Evolutionary conservation across 805 yeast genomes (phyloP).

Genomic region (Metschnikowia reukaufii): DNA sequence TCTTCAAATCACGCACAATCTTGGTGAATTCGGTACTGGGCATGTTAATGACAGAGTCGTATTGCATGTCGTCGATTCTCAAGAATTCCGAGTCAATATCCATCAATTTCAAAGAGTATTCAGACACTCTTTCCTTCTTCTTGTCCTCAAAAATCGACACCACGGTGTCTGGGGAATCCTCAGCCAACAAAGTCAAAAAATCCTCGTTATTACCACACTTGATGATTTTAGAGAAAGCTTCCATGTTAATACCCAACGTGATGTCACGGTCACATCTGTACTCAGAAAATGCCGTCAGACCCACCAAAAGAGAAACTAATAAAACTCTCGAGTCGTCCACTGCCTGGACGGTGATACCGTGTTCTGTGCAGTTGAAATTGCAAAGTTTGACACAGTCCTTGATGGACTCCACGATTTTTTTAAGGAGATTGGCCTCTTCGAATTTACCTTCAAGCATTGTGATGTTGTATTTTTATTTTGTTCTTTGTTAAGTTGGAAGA

Average conservation of each 20-base stretch:
- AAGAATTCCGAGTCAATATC: constrained; percentile 94
- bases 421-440: constrained; percentile 86
- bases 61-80: constrained; percentile 90
- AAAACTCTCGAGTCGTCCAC: constrained; percentile 96
- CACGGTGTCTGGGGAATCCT: constrained; percentile 79
- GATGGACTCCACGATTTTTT: constrained; percentile 90
- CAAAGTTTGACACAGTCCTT: constrained; percentile 93
- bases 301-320: constrained; percentile 83
- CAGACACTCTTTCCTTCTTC: constrained; percentile 86
- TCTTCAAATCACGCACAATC: constrained; percentile 82
- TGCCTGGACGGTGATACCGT: constrained; percentile 94
- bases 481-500: background rate
- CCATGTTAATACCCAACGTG: constrained; percentile 88
- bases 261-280: constrained; percentile 95
- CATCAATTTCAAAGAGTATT: constrained; percentile 88
- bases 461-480: background rate
- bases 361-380: constrained; percentile 95
- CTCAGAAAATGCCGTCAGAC: constrained; percentile 82
- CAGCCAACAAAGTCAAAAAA: constrained; percentile 83
- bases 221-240: constrained; percentile 82
- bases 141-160: constrained; percentile 86
- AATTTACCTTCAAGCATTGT: constrained; percentile 95
- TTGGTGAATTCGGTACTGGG: constrained; percentile 88
- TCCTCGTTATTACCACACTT: constrained; percentile 91
- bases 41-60: constrained; percentile 81